Percentiles rank a stretch among this genome's conserved stretches.
These are phyloP conservation scores for Arthrobotrys sphaeroides DNA, from an alignment of 2,329 filamentous ascomycete species.

Conservation along the genomic window DNA sequence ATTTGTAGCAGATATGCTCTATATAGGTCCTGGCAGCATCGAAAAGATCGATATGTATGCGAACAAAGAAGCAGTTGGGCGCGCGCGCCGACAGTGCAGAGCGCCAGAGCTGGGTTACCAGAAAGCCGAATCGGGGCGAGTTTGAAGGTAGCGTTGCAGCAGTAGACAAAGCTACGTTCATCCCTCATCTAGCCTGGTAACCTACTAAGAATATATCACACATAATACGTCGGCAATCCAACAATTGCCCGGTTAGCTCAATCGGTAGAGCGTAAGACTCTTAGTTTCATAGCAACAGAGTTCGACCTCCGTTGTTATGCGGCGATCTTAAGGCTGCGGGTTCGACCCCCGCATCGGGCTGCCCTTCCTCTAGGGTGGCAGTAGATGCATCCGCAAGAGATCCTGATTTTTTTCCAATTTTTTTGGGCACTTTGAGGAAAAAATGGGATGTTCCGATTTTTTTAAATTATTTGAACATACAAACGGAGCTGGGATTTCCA, in stretches of 20 bases:
- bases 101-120: too few relatives aligned
- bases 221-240: too few relatives aligned
- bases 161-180: too few relatives aligned
- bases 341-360: conserved; percentile 60
- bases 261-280: conserved; percentile 78
- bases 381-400: conserved; percentile 10
- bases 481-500: background rate
- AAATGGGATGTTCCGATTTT: background rate
- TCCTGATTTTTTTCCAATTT: conserved; percentile 2
- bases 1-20: too few relatives aligned
- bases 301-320: conserved; percentile 60
- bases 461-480: background rate
- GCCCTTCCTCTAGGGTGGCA: background rate
- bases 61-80: too few relatives aligned
- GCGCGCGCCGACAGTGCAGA: too few relatives aligned
- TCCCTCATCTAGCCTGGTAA: too few relatives aligned
- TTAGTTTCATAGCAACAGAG: conserved; percentile 60
- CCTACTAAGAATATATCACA: too few relatives aligned
- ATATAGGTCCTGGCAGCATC: too few relatives aligned
- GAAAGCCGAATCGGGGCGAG: too few relatives aligned
- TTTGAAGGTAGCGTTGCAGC: too few relatives aligned
- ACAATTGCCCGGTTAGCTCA: conserved; percentile 1
- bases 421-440: background rate
- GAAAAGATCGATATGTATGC: too few relatives aligned
- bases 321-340: conserved; percentile 61